phyloP scores from a whole-genome alignment of 768 basidiomycete species.

The Suillus luteus region DNA sequence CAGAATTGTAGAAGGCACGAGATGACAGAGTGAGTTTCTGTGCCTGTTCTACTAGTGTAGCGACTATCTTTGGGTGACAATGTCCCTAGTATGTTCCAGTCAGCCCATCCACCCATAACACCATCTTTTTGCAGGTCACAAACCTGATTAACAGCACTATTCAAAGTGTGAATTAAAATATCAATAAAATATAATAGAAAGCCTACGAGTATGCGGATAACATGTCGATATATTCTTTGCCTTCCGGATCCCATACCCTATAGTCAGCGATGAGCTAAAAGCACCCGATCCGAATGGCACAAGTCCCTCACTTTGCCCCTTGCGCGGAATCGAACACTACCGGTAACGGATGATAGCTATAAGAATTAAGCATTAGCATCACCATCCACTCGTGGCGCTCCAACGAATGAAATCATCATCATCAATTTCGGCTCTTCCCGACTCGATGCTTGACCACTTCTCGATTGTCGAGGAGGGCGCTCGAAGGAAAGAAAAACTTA shows the following conservation, averaged over 20 bases:
- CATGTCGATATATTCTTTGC: constrained; percentile 97
- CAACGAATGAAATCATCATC: constrained; percentile 26
- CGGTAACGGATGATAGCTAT: constrained; percentile 93
- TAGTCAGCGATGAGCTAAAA: constrained; percentile 13
- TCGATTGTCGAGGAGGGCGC: constrained; percentile 26
- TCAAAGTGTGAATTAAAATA: constrained; percentile 11
- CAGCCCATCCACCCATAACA: constrained; percentile 7
- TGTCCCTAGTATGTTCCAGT: constrained; percentile 58
- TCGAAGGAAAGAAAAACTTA: constrained; percentile 43
- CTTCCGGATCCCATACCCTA: constrained; percentile 93
- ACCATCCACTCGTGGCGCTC: constrained; percentile 25
- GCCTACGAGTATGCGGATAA: constrained; percentile 94
- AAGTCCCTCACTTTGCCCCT: constrained; percentile 81
- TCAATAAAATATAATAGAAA: constrained; percentile 7
- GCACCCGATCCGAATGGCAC: constrained; percentile 26
- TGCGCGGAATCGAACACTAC: constrained; percentile 90
- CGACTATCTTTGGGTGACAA: constrained; percentile 88
- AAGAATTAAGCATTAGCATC: constrained; percentile 43
- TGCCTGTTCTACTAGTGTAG: constrained; percentile 80
- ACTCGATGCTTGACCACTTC: constrained; percentile 21
- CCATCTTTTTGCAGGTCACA: constrained; percentile 24
- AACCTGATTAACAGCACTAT: constrained; percentile 86
- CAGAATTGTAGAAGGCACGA: constrained; percentile 93
- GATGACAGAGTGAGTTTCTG: constrained; percentile 91
- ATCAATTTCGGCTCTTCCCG: constrained; percentile 17